These are phyloP conservation scores for Postia placenta DNA, from an alignment of 768 basidiomycete genomes.

Conservation along the genomic window DNA sequence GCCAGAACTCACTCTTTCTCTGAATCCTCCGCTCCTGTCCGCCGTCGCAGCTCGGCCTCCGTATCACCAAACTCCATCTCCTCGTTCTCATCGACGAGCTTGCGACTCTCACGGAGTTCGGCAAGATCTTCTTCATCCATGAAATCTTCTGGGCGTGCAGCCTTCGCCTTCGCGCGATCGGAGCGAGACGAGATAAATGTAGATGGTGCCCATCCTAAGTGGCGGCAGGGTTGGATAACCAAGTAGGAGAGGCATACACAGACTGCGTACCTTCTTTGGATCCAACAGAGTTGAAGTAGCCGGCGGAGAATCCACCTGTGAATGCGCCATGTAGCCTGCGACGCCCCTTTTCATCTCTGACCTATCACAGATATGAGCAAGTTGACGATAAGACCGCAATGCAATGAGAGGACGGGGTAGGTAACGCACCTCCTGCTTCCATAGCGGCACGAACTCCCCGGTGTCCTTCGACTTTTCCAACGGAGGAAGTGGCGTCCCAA, in stretches of 20 bases:
- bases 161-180: slow-evolving; percentile 62
- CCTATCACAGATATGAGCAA: slow-evolving; percentile 35
- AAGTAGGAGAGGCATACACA: neutral
- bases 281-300: slow-evolving; percentile 94
- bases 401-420: slow-evolving; percentile 6
- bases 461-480: slow-evolving; percentile 91
- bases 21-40: slow-evolving; percentile 34
- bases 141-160: slow-evolving; percentile 79
- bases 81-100: slow-evolving; percentile 74
- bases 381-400: neutral
- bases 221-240: neutral
- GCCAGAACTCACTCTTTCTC: slow-evolving; percentile 49
- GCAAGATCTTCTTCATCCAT: slow-evolving; percentile 99
- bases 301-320: slow-evolving; percentile 96
- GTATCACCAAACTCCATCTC: slow-evolving; percentile 66
- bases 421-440: slow-evolving; percentile 87
- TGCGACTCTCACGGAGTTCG: slow-evolving; percentile 67
- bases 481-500: slow-evolving; percentile 91
- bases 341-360: slow-evolving; percentile 89
- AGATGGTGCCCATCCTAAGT: slow-evolving; percentile 91
- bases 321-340: slow-evolving; percentile 96
- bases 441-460: slow-evolving; percentile 92
- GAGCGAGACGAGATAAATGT: slow-evolving; percentile 87
- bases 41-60: slow-evolving; percentile 35
- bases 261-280: slow-evolving; percentile 78